Percentiles rank a stretch among this genome's conserved stretches.
phyloP scores from a whole-genome alignment of 2,329 filamentous ascomycete genomes.

The Metarhizium guizhouense region DNA sequence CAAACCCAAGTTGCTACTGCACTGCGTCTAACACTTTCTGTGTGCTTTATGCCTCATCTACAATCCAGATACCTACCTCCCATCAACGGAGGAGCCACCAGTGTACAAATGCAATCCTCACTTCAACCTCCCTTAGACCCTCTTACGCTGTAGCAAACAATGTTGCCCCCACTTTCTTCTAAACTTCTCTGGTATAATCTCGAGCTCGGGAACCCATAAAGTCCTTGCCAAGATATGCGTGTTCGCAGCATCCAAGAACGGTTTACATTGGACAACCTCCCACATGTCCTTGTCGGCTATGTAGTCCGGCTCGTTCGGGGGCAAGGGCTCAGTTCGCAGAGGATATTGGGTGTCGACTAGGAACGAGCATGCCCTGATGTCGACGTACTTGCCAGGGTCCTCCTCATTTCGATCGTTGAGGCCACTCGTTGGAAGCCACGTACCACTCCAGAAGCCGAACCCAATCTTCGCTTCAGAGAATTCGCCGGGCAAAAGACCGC shows the following conservation, averaged over 20 bases:
- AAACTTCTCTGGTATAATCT: constrained; percentile 58
- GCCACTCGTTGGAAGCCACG: constrained; percentile 70
- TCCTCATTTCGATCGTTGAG: constrained; percentile 92
- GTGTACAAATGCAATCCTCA: background rate
- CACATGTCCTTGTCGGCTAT: constrained; percentile 64
- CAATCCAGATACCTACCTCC: too few relatives aligned
- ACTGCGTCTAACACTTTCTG: too few relatives aligned
- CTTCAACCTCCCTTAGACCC: background rate
- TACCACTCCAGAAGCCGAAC: constrained; percentile 71
- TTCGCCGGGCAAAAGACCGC: constrained; percentile 79
- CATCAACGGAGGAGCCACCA: background rate
- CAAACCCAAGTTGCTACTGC: too few relatives aligned
- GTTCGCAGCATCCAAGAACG: constrained; percentile 70
- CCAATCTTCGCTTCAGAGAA: constrained; percentile 67
- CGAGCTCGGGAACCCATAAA: constrained; percentile 70
- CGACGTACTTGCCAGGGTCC: constrained; percentile 77
- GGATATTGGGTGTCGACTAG: constrained; percentile 82
- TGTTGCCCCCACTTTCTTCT: constrained; percentile 79
- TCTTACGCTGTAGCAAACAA: constrained; percentile 60
- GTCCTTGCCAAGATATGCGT: constrained; percentile 68
- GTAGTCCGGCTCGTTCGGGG: constrained; percentile 72
- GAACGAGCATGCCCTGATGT: constrained; percentile 68
- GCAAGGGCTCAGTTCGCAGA: constrained; percentile 35
- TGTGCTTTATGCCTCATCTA: too few relatives aligned
- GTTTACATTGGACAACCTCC: constrained; percentile 66